phyloP scores from a whole-genome alignment of 2,329 filamentous ascomycete genomes.

The Ophiosphaerella herpotricha region DNA sequence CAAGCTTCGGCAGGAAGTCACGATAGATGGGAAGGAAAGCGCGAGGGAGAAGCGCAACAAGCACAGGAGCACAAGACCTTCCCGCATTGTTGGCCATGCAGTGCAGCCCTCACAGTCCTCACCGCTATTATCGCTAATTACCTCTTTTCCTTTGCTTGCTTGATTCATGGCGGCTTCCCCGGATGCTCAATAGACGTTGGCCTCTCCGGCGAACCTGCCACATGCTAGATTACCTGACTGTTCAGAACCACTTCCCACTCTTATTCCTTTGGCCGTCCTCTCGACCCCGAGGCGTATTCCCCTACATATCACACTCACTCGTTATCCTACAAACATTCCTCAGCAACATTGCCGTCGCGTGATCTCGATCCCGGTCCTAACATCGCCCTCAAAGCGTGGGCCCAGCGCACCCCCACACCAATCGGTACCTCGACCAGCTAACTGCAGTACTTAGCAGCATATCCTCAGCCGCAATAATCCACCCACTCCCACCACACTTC shows the following conservation, averaged over 20 bases:
- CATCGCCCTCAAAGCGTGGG: constrained; percentile 21
- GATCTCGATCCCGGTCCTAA: constrained; percentile 12
- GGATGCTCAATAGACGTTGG: no score
- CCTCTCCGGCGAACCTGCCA: no score
- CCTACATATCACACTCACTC: constrained; percentile 8
- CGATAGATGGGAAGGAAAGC: not conserved
- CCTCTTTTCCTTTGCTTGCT: not conserved
- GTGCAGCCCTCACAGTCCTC: no score
- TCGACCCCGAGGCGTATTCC: not conserved
- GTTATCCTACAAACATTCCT: constrained; percentile 8
- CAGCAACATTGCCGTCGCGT: constrained; percentile 16
- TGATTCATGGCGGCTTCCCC: no score
- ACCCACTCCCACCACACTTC: constrained; percentile 8
- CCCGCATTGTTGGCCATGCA: not conserved
- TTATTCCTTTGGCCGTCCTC: not conserved
- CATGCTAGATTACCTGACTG: no score
- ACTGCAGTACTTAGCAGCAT: constrained; percentile 12
- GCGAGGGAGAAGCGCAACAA: not conserved
- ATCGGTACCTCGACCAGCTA: constrained; percentile 6
- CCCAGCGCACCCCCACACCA: constrained; percentile 18
- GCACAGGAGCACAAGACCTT: not conserved
- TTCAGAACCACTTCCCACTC: not conserved
- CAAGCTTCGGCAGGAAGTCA: not conserved
- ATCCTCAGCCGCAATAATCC: constrained; percentile 15
- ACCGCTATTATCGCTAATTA: not conserved